phyloP scores from a whole-genome alignment of 305 asterid genomes.

The Plantago coronopus region DNA sequence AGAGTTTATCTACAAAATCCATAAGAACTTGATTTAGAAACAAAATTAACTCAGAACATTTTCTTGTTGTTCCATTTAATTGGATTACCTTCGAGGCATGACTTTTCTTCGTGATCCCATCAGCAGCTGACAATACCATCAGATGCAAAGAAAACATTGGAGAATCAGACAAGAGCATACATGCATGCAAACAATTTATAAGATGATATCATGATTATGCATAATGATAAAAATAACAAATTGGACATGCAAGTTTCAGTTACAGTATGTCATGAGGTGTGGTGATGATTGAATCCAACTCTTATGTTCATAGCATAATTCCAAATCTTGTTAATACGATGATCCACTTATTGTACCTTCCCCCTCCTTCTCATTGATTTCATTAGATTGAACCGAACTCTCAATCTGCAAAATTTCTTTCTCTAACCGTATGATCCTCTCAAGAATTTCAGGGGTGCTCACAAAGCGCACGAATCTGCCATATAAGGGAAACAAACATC shows the following conservation, averaged over 20 bases:
- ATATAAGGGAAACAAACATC: slow-evolving; percentile 11
- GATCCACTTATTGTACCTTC: slow-evolving; percentile 39
- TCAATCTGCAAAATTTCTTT: slow-evolving; percentile 74
- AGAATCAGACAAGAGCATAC: not conserved
- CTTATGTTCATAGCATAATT: not conserved
- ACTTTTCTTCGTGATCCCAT: slow-evolving; percentile 44
- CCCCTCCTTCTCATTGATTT: slow-evolving; percentile 33
- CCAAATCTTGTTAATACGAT: not conserved
- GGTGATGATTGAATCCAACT: not conserved
- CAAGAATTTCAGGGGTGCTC: slow-evolving; percentile 83
- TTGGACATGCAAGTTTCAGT: not conserved
- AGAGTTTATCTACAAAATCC: slow-evolving; percentile 34
- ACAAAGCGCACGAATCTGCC: slow-evolving; percentile 78
- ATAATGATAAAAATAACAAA: too few relatives aligned
- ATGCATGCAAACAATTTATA: slow-evolving; percentile 9
- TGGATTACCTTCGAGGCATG: slow-evolving; percentile 47
- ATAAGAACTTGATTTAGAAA: slow-evolving; percentile 20
- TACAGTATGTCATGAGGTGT: not conserved
- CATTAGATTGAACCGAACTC: slow-evolving; percentile 54
- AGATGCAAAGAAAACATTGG: slow-evolving; percentile 18
- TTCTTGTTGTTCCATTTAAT: slow-evolving; percentile 1
- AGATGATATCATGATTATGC: not conserved
- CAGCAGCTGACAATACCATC: slow-evolving; percentile 34
- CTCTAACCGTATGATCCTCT: slow-evolving; percentile 63
- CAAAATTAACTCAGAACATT: slow-evolving; percentile 4